Conservation (phyloP, 345 rosid species). For the Populus deltoides region DNA sequence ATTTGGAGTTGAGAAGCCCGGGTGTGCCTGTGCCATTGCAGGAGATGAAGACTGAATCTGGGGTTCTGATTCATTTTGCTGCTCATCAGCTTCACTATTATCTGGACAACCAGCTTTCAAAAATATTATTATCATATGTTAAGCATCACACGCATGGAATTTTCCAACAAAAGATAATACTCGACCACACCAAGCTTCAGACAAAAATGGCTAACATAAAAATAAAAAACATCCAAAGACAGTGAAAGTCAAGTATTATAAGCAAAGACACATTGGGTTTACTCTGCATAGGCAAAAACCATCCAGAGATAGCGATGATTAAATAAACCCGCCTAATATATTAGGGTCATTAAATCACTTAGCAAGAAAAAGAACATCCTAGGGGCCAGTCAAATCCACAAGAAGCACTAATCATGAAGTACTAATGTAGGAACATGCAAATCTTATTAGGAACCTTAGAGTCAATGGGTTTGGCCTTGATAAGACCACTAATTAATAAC, state of each 20-base stretch:
- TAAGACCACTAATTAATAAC: background rate
- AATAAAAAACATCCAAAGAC: background rate
- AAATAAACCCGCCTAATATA: background rate
- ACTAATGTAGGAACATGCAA: background rate
- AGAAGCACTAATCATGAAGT: background rate
- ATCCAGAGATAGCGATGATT: background rate
- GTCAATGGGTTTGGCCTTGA: background rate
- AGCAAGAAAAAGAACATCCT: background rate
- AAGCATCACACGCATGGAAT: background rate
- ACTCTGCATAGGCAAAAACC: background rate
- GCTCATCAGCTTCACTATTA: conserved; percentile 64
- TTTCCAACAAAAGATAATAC: background rate
- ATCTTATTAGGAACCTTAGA: background rate
- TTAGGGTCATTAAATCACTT: background rate
- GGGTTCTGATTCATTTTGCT: conserved; percentile 51
- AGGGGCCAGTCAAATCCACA: background rate
- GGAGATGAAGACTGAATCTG: conserved; percentile 44
- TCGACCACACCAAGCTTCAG: background rate
- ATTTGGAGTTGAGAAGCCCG: conserved; percentile 45
- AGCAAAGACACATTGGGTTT: background rate
- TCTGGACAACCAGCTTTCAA: conserved; percentile 37
- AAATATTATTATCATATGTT: conserved; percentile 4
- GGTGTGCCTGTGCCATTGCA: conserved; percentile 46
- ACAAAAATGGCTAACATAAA: background rate
- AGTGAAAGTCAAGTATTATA: background rate